Percentiles rank a stretch among this genome's conserved stretches.
Evolutionary conservation across 208 protist species (phyloP).

Genomic region (Trichomonas tenax): DNA sequence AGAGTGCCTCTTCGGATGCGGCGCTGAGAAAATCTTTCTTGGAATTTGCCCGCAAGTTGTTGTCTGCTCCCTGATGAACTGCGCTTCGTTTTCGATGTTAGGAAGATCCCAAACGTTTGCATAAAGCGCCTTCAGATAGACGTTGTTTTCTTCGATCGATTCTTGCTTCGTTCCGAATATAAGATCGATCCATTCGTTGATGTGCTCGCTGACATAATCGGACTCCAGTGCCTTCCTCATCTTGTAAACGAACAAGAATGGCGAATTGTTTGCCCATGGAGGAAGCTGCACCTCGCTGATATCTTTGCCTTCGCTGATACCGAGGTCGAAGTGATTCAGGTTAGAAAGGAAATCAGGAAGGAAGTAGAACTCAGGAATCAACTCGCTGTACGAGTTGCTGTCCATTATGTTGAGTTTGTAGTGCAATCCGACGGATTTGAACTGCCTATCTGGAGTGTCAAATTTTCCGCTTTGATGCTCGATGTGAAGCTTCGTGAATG

Average conservation of each 20-base stretch:
- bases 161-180: not conserved
- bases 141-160: not conserved
- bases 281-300: constrained; percentile 36
- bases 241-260: not conserved
- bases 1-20: not conserved
- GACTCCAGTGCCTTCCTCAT: not conserved
- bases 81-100: not conserved
- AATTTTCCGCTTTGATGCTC: not conserved
- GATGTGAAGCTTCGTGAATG: not conserved
- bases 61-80: not conserved
- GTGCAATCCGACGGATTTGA: not conserved
- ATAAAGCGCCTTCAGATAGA: not conserved
- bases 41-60: not conserved
- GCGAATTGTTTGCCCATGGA: constrained; percentile 23
- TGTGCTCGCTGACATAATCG: not conserved
- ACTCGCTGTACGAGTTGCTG: not conserved
- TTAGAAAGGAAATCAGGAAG: not conserved
- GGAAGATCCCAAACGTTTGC: not conserved
- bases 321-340: not conserved
- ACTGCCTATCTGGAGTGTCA: not conserved
- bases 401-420: not conserved
- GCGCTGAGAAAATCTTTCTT: not conserved
- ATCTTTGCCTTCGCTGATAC: not conserved
- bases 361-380: constrained; percentile 3
- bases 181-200: constrained; percentile 10